Conservation (phyloP, 2,329 filamentous ascomycete species). For the Hypoxylon sp. region DNA sequence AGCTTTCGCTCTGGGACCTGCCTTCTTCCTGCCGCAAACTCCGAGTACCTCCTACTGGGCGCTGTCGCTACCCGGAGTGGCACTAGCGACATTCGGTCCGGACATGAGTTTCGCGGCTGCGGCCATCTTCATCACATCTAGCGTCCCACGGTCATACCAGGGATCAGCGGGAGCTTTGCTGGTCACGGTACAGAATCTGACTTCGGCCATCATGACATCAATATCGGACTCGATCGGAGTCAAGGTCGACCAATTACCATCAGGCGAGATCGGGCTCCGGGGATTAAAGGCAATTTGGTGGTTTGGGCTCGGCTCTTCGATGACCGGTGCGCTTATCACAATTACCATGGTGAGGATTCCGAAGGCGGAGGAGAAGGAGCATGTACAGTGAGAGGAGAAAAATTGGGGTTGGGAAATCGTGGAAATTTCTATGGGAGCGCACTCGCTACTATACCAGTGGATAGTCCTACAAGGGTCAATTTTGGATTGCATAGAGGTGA, state of each 20-base stretch:
- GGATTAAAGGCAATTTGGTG: constrained; percentile 47
- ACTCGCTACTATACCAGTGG: background rate
- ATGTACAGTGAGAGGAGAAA: constrained; percentile 38
- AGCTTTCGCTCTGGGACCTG: constrained; percentile 45
- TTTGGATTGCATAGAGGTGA: background rate
- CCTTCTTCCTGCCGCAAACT: constrained; percentile 53
- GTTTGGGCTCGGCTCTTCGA: constrained; percentile 45
- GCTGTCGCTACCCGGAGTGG: constrained; percentile 59
- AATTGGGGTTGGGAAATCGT: background rate
- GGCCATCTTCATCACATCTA: constrained; percentile 63
- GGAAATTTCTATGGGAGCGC: background rate
- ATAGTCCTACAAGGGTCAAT: background rate
- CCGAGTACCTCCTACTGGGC: constrained; percentile 59
- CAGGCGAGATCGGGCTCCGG: constrained; percentile 43
- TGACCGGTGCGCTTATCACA: constrained; percentile 44
- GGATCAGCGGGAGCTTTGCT: constrained; percentile 61
- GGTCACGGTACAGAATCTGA: constrained; percentile 62
- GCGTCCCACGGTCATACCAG: constrained; percentile 61
- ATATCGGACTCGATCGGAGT: constrained; percentile 53
- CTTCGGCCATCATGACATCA: constrained; percentile 58
- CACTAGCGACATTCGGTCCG: constrained; percentile 61
- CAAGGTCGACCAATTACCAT: constrained; percentile 44
- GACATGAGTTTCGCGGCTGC: constrained; percentile 62
- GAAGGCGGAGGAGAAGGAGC: constrained; percentile 47
- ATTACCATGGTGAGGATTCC: constrained; percentile 43